A percentile compares a stretch with the other conserved stretches of the same genome.
These are phyloP conservation scores for Phytophthora boehmeriae DNA, from an alignment of 352 stramenopile genomes.

Conservation along the genomic window DNA sequence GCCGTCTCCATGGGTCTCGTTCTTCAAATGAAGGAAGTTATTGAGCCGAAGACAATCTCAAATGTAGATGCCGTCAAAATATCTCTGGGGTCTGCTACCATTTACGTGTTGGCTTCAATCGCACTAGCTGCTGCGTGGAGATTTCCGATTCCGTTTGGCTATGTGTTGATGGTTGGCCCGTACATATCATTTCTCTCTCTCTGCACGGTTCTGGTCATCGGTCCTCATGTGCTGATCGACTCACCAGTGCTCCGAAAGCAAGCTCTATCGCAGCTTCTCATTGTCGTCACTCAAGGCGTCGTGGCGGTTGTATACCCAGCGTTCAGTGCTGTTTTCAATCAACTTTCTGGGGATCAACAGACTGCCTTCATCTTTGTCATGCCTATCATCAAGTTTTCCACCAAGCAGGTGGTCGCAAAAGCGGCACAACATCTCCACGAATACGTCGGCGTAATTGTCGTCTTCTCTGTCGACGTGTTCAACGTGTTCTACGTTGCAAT, in stretches of 20 bases:
- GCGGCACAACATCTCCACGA: conserved; percentile 24
- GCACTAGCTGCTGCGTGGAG: conserved; percentile 19
- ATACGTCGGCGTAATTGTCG: conserved; percentile 20
- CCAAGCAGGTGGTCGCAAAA: conserved; percentile 26
- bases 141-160: conserved; percentile 25
- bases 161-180: conserved; percentile 17
- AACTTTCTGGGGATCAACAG: conserved; percentile 17
- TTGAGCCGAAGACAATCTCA: conserved; percentile 11
- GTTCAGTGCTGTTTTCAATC: conserved; percentile 26
- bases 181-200: conserved; percentile 22
- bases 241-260: too few relatives aligned
- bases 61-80: conserved; percentile 6
- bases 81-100: conserved; percentile 10
- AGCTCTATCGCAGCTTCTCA: conserved; percentile 5
- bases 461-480: conserved; percentile 42
- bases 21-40: conserved; percentile 19
- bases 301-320: conserved; percentile 22
- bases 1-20: conserved; percentile 13
- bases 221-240: too few relatives aligned
- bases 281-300: conserved; percentile 15
- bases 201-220: too few relatives aligned
- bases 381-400: conserved; percentile 22
- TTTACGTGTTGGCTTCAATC: conserved; percentile 19
- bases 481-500: conserved; percentile 35
- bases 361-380: conserved; percentile 21